Evolutionary conservation across 2,329 filamentous ascomycete genomes (phyloP).

Genomic region (Alternaria solani): DNA sequence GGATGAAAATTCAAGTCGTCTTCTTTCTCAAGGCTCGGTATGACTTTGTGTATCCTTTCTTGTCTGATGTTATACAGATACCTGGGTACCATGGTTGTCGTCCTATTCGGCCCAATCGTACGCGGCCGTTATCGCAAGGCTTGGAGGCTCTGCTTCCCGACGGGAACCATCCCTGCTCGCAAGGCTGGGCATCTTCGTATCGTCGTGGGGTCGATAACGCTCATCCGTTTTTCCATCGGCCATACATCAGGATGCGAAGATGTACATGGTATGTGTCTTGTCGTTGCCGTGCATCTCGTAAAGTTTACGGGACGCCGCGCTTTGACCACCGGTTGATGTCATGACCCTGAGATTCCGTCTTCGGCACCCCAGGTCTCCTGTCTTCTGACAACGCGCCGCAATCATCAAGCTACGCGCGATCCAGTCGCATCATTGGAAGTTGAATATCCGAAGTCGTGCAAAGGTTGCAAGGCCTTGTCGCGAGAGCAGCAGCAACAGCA

Average conservation of each 20-base stretch:
- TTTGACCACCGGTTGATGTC: slow-evolving; percentile 1
- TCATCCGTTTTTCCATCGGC: background rate
- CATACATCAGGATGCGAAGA: background rate
- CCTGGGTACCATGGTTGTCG: background rate
- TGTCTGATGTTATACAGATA: background rate
- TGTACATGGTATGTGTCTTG: background rate
- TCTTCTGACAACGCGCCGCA: background rate
- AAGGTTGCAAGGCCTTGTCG: background rate
- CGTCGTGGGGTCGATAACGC: background rate
- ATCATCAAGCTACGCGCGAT: background rate
- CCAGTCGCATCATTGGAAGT: background rate
- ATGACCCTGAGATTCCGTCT: background rate
- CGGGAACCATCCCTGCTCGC: slow-evolving; percentile 6
- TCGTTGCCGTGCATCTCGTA: background rate
- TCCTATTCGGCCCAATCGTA: background rate
- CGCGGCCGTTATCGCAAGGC: background rate
- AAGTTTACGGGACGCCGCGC: background rate
- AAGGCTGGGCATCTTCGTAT: background rate
- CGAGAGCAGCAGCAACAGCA: background rate
- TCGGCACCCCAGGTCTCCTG: background rate
- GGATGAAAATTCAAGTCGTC: no score
- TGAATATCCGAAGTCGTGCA: background rate
- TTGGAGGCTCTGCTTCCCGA: slow-evolving; percentile 2
- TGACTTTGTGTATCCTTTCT: background rate
- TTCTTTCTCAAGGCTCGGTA: no score